Base-by-base conservation (phyloP, 2,329 filamentous ascomycete species). In the Aspergillus hortae region DNA sequence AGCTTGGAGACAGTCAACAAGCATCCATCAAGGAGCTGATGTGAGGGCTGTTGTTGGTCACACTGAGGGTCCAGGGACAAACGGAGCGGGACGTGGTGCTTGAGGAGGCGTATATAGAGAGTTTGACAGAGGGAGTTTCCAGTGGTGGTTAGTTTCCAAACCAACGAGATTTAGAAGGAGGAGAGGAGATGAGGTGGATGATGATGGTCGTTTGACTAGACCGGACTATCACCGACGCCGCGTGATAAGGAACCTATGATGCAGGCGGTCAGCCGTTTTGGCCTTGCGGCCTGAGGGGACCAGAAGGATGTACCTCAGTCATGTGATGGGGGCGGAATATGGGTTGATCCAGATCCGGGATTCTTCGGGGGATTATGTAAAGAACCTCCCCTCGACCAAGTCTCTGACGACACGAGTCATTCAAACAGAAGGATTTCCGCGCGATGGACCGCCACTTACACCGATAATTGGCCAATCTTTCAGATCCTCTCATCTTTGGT, bases 351-450 rank as follows among this genome's bases (percentile, higher is more conserved):
- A n/a, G 12, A 19, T 19, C 32, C 12, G 32, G 10, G 25, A 27
- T 10, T 6, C 7, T 6, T 9, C 25, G 12, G 9, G 44, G 17
- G 6, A 44, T 44, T 44, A 44, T 27, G 42, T 44, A 44, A 27
- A 27, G 25, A 27, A 27, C 25, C 25, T 2, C 25, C 25, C 25
- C 1, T 27, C 7, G 25, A 35, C 33, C 11, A n/a, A 59, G 44
- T 59, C 53, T 45, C 45, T 60, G 58, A 60, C 58, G 56, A 60
- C 58, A 59, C 52, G 56, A 60, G 57, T 60, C 56, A 59, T 57
- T 41, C 11, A 43, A 49, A 52, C 11, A 11, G 35, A 17, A 11
- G 45, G 41, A 54, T 50, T 23, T 17, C 49, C 30, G 23, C 46
- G 46, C 49, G 48, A 55, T 56, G 51, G 46, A 42, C 44, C 55